These are phyloP conservation scores for Torrubiella hemipterigena DNA, from an alignment of 2,329 filamentous ascomycete species.

Conservation along the genomic window DNA sequence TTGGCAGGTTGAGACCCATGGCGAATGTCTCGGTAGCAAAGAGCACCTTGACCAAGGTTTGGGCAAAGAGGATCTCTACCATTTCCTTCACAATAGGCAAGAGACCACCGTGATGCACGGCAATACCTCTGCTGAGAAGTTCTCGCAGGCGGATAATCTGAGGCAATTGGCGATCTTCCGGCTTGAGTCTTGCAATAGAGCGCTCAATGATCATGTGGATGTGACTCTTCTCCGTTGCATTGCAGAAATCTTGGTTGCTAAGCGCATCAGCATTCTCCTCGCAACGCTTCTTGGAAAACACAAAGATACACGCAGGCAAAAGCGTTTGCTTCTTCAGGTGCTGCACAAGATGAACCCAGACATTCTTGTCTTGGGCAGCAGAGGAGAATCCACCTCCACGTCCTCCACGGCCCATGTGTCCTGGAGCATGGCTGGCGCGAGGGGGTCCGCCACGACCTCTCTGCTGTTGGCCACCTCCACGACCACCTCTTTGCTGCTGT, in stretches of 20 bases:
- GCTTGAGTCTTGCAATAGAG: constrained; percentile 80
- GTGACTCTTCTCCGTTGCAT: constrained; percentile 84
- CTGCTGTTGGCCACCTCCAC: constrained; percentile 42
- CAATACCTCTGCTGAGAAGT: constrained; percentile 75
- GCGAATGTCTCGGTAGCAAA: constrained; percentile 99
- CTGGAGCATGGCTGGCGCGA: constrained; percentile 50
- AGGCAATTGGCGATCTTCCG: constrained; percentile 79
- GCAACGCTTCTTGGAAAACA: constrained; percentile 96
- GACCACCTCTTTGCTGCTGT: constrained; percentile 39
- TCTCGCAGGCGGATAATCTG: constrained; percentile 85
- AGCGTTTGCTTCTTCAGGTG: constrained; percentile 78
- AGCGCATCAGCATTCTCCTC: constrained; percentile 95
- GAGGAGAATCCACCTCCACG: constrained; percentile 77
- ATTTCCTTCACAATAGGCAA: constrained; percentile 96
- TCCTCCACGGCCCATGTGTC: constrained; percentile 84
- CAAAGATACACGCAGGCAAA: constrained; percentile 90
- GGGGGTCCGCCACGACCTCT: constrained; percentile 40
- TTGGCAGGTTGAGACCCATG: constrained; percentile 97
- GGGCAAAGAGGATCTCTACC: constrained; percentile 97
- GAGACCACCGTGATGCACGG: constrained; percentile 92
- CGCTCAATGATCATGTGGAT: constrained; percentile 97
- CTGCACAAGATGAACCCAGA: constrained; percentile 94
- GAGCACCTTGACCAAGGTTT: constrained; percentile 92
- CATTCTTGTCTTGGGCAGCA: constrained; percentile 85
- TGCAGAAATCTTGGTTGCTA: constrained; percentile 91